Evolutionary conservation across 257 asterid species (phyloP).

Genomic region (Solanum ossicruentum): DNA sequence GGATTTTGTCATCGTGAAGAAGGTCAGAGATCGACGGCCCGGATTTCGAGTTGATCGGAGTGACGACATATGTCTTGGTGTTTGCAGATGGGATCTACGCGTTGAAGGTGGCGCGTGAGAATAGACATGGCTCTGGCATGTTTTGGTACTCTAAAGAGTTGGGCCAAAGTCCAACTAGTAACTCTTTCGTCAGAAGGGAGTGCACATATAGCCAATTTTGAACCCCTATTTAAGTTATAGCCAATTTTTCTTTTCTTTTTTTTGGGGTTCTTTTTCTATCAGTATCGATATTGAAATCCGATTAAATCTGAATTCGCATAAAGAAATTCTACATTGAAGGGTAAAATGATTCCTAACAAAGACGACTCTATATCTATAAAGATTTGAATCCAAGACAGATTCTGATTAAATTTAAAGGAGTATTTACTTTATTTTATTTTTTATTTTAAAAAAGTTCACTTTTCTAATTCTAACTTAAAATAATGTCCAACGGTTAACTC

Average conservation of each 20-base stretch:
- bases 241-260: not conserved
- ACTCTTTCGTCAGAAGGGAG: not conserved
- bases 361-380: no score
- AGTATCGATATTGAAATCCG: rapidly evolving
- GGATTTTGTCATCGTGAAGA: not conserved
- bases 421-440: no score
- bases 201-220: not conserved
- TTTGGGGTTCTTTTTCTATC: no score
- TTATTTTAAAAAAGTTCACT: no score
- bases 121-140: no score
- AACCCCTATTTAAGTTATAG: not conserved
- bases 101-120: slow-evolving; percentile 21
- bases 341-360: no score
- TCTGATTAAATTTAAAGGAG: no score
- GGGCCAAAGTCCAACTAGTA: not conserved
- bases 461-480: no score
- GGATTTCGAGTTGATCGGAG: slow-evolving; percentile 1
- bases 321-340: no score
- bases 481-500: no score
- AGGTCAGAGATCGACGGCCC: not conserved
- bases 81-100: not conserved
- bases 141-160: not conserved
- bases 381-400: no score
- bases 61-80: not conserved
- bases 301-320: no score